These are phyloP conservation scores for Aphanomyces astaci DNA, from an alignment of 352 stramenopile species.

Conservation along the genomic window DNA sequence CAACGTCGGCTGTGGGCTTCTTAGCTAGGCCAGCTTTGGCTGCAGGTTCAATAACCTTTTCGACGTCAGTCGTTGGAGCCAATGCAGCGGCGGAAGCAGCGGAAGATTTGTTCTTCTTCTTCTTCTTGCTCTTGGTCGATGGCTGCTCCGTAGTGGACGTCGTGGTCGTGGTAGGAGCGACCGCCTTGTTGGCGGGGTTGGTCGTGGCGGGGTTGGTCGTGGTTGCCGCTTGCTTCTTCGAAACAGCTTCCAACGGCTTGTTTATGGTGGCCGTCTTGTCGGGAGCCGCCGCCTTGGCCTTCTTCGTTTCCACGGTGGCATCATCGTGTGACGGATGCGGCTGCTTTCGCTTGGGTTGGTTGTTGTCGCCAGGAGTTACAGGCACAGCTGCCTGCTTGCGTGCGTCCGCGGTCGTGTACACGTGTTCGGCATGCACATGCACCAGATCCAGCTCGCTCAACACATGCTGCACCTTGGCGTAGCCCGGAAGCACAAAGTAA, in stretches of 20 bases:
- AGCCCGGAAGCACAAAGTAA: slow-evolving; percentile 3
- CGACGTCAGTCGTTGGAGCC: slow-evolving; percentile 3
- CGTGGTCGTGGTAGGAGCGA: not conserved
- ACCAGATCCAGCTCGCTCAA: slow-evolving; percentile 8
- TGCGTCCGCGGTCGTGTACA: not conserved
- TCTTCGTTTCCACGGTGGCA: slow-evolving; percentile 25
- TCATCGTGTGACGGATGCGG: slow-evolving; percentile 22
- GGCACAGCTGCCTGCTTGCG: not conserved
- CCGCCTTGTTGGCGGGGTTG: not conserved
- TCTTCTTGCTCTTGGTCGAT: slow-evolving; percentile 28
- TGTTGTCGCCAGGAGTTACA: not conserved
- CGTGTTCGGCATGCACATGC: not conserved
- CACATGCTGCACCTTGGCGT: slow-evolving; percentile 14
- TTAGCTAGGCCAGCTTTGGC: not conserved
- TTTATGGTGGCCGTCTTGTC: not conserved
- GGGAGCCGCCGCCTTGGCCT: not conserved
- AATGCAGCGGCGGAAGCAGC: not conserved
- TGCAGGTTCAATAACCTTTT: not conserved
- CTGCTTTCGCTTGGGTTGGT: slow-evolving; percentile 21
- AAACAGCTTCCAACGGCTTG: no score
- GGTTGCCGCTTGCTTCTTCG: not conserved
- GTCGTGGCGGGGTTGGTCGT: not conserved
- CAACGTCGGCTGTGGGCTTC: not conserved
- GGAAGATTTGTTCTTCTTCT: slow-evolving; percentile 22
- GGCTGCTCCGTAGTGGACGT: slow-evolving; percentile 15